phyloP scores from a whole-genome alignment of 2,329 filamentous ascomycete species.

The Scolecobasidium constrictum region DNA sequence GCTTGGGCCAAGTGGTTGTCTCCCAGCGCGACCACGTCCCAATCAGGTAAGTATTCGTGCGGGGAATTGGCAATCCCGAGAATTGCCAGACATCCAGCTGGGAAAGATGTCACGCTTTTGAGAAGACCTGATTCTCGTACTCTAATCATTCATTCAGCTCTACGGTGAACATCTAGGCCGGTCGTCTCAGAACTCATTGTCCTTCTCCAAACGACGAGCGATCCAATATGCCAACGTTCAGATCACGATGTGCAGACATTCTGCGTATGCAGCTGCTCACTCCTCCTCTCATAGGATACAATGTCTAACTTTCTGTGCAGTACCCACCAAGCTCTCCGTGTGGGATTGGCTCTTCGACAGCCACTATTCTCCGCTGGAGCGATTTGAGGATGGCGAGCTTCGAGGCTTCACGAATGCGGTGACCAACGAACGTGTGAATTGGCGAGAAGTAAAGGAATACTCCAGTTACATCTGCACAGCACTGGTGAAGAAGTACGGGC shows the following conservation, averaged over 20 bases:
- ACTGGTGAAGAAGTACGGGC: conserved; percentile 43
- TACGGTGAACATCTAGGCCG: too few species aligned
- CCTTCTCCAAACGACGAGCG: too few species aligned
- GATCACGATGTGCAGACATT: conserved; percentile 5
- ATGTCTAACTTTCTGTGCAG: conserved; percentile 24
- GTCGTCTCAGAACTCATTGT: too few species aligned
- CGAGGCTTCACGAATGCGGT: conserved; percentile 47
- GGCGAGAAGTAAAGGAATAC: conserved; percentile 45
- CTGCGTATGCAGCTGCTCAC: not conserved
- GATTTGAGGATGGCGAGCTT: conserved; percentile 28
- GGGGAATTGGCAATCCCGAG: too few species aligned
- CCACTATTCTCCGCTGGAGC: conserved; percentile 37
- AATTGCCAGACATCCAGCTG: too few species aligned
- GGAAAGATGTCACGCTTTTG: too few species aligned
- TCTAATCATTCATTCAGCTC: too few species aligned
- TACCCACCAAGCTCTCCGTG: conserved; percentile 43
- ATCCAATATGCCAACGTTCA: conserved; percentile 8
- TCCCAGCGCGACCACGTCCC: too few species aligned
- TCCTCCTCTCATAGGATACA: not conserved
- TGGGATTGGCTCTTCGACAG: conserved; percentile 55
- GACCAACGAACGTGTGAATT: conserved; percentile 48
- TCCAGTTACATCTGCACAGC: conserved; percentile 51
- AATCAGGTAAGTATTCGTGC: too few species aligned
- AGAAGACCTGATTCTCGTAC: too few species aligned
- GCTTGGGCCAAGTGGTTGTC: too few species aligned